Percentiles rank a stretch among this genome's conserved stretches.
Conservation (phyloP, 1,139 yeast species). For the Diutina ranongensis region DNA sequence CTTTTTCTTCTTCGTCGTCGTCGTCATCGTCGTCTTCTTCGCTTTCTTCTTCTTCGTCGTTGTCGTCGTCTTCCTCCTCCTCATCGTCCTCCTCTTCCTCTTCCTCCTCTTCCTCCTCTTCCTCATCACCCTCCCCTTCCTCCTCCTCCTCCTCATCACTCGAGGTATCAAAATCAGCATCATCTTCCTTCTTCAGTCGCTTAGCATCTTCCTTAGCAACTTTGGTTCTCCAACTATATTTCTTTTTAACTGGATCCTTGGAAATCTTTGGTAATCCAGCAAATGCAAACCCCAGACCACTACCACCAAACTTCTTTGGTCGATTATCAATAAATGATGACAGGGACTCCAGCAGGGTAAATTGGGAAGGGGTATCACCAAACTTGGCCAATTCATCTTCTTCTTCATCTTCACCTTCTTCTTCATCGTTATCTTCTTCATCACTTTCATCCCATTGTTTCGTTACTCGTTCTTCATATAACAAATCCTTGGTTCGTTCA, state of each 20-base stretch:
- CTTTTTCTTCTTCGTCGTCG: slow-evolving; percentile 12
- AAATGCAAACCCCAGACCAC: slow-evolving; percentile 61
- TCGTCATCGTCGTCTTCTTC: slow-evolving; percentile 13
- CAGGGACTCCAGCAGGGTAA: slow-evolving; percentile 11
- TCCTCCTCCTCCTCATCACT: slow-evolving; percentile 25
- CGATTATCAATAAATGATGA: slow-evolving; percentile 65
- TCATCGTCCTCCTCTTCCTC: slow-evolving; percentile 14
- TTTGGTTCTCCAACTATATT: slow-evolving; percentile 32
- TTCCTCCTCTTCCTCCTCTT: slow-evolving; percentile 12
- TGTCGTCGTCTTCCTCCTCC: slow-evolving; percentile 15
- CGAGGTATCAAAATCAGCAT: slow-evolving; percentile 24
- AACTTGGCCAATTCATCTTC: slow-evolving; percentile 12
- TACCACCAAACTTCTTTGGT: slow-evolving; percentile 51
- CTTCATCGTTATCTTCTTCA: slow-evolving; percentile 8
- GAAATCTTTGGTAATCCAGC: slow-evolving; percentile 39
- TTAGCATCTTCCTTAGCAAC: slow-evolving; percentile 29
- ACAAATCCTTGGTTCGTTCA: slow-evolving; percentile 47
- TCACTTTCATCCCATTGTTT: slow-evolving; percentile 38
- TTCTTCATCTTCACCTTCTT: slow-evolving; percentile 11
- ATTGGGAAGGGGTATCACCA: background rate
- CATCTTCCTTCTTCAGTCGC: slow-evolving; percentile 24
- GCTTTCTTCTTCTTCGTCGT: slow-evolving; percentile 10
- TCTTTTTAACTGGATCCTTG: slow-evolving; percentile 23
- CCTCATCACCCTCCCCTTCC: slow-evolving; percentile 26
- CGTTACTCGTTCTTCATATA: slow-evolving; percentile 60